phyloP scores from a whole-genome alignment of 768 basidiomycete genomes.

The Daedaleopsis nitida region DNA sequence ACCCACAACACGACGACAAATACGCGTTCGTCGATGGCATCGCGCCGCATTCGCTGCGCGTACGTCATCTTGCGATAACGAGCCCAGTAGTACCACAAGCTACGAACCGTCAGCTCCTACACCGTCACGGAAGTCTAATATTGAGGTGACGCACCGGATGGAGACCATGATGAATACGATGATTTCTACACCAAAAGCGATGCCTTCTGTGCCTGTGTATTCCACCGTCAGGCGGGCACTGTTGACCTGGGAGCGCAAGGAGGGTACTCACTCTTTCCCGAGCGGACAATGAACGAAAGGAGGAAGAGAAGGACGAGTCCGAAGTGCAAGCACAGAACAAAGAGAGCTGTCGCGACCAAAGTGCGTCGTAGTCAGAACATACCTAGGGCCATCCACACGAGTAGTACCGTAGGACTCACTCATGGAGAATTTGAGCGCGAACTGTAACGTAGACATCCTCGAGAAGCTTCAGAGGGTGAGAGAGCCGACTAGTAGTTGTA shows the following conservation, averaged over 20 bases:
- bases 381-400: not conserved
- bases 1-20: slow-evolving; percentile 11
- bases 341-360: not conserved
- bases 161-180: slow-evolving; percentile 6
- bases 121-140: not conserved
- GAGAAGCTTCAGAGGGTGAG: not conserved
- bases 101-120: not conserved
- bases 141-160: slow-evolving; percentile 4
- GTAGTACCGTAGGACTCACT: not conserved
- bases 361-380: not conserved
- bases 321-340: slow-evolving; percentile 11
- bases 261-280: slow-evolving; percentile 10
- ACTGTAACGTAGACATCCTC: slow-evolving; percentile 13
- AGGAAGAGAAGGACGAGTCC: slow-evolving; percentile 11
- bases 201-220: slow-evolving; percentile 6
- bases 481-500: not conserved
- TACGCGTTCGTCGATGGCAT: slow-evolving; percentile 1
- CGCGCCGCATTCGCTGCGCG: slow-evolving; percentile 2
- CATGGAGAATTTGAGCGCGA: slow-evolving; percentile 17
- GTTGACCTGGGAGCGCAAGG: not conserved
- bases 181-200: slow-evolving; percentile 12
- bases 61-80: slow-evolving; percentile 7
- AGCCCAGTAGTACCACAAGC: slow-evolving; percentile 5
- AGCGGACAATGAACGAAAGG: slow-evolving; percentile 5
- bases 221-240: not conserved